phyloP scores from a whole-genome alignment of 2,329 filamentous ascomycete species.

The Thelonectria rubi region DNA sequence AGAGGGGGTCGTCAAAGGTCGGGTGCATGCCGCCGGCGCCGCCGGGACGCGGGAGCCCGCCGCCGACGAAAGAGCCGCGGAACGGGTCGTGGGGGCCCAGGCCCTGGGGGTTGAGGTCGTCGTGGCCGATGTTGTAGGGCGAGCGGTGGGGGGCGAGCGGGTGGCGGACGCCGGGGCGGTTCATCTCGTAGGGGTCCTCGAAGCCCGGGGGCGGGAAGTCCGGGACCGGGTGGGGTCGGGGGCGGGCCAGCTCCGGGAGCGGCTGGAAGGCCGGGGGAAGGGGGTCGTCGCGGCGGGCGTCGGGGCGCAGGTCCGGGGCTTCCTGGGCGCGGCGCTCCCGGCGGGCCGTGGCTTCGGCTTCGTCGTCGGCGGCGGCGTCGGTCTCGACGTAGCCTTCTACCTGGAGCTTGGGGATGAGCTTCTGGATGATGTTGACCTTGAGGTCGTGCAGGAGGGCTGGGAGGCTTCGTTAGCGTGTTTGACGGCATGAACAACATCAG shows the following conservation, averaged over 20 bases:
- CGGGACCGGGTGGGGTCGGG: constrained; percentile 69
- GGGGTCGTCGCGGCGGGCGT: constrained; percentile 54
- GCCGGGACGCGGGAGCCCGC: constrained; percentile 65
- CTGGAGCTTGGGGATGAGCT: constrained; percentile 78
- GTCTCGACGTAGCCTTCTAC: constrained; percentile 81
- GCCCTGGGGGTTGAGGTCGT: constrained; percentile 88
- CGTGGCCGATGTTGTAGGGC: constrained; percentile 78
- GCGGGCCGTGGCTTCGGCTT: constrained; percentile 54
- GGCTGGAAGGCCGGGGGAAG: constrained; percentile 74
- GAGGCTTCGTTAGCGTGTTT: constrained; percentile 2
- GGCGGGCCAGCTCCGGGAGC: constrained; percentile 65
- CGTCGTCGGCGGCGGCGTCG: constrained; percentile 37
- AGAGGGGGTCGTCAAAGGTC: constrained; percentile 91
- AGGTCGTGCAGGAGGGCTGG: constrained; percentile 74
- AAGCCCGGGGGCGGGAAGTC: constrained; percentile 90
- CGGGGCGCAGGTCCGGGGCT: constrained; percentile 47
- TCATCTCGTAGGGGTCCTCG: constrained; percentile 90
- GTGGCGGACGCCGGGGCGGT: constrained; percentile 60
- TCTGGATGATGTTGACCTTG: constrained; percentile 84
- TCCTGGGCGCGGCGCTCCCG: constrained; percentile 53
- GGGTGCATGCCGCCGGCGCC: constrained; percentile 90
- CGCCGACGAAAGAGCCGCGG: constrained; percentile 70
- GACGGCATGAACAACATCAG: neutral
- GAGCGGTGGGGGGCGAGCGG: constrained; percentile 54
- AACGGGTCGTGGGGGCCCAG: constrained; percentile 88